Conservation (phyloP, 1,284 basidiomycete genomes). For the Mycena sp. region DNA sequence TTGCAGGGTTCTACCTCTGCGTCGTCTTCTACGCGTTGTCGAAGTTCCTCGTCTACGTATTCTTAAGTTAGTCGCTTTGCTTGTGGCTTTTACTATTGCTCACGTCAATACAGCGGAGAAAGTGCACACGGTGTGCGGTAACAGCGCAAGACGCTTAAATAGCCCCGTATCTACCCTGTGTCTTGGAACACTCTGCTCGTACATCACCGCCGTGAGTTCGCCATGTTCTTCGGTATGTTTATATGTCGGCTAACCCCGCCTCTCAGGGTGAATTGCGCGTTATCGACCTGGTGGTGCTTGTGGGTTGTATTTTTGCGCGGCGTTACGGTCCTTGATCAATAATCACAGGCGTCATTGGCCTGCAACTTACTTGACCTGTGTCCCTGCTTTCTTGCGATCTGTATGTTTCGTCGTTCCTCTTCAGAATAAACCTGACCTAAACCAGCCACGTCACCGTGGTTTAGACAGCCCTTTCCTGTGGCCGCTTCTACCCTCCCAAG, state of each 20-base stretch:
- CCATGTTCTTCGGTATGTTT: conserved; percentile 42
- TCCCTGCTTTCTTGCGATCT: conserved; percentile 45
- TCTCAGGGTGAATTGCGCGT: conserved; percentile 39
- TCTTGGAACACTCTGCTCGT: conserved; percentile 42
- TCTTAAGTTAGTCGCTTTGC: conserved; percentile 39
- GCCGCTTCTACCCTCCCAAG: conserved; percentile 50
- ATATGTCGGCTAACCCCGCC: background rate
- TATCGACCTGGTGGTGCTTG: conserved; percentile 35
- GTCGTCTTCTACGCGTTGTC: conserved; percentile 47
- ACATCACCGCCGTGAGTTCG: no score
- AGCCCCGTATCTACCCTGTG: conserved; percentile 45
- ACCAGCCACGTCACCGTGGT: conserved; percentile 51
- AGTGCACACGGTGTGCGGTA: conserved; percentile 48
- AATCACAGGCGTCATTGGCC: conserved; percentile 41
- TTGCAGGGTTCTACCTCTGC: conserved; percentile 44
- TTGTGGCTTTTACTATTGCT: background rate
- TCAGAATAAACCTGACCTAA: no score
- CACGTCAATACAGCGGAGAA: conserved; percentile 43
- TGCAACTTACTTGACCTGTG: conserved; percentile 43
- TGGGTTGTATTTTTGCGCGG: conserved; percentile 28
- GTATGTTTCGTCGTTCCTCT: conserved; percentile 33
- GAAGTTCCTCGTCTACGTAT: conserved; percentile 44
- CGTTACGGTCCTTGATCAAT: background rate
- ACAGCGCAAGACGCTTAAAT: conserved; percentile 39
- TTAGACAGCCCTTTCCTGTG: conserved; percentile 57